These are phyloP conservation scores for Pichia nanzhaoensis DNA, from an alignment of 805 yeast genomes.

Conservation along the genomic window DNA sequence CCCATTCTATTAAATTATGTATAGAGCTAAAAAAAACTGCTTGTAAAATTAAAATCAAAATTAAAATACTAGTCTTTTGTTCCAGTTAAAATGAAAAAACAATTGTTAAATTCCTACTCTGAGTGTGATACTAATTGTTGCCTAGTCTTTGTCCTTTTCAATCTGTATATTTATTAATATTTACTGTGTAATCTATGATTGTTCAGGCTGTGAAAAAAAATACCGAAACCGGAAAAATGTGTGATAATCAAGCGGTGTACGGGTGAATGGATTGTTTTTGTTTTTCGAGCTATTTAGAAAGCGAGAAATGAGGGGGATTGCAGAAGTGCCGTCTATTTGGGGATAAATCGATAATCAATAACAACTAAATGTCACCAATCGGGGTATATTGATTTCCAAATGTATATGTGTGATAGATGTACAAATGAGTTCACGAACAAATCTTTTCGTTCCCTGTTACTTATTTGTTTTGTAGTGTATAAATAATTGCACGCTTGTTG, in stretches of 20 bases:
- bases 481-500: slow-evolving; percentile 1
- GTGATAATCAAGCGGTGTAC: not conserved
- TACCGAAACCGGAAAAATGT: not conserved
- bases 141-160: not conserved
- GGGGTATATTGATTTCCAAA: not conserved
- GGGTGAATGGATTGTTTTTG: not conserved
- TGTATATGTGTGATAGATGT: not conserved
- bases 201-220: slow-evolving; percentile 4
- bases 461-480: not conserved
- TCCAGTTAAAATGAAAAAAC: no score
- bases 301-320: not conserved
- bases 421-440: no score
- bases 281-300: not conserved
- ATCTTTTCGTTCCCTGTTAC: no score
- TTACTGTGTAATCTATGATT: no score
- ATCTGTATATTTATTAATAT: no score
- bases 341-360: not conserved
- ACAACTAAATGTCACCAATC: slow-evolving; percentile 5
- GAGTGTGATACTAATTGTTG: no score
- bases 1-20: slow-evolving; percentile 18
- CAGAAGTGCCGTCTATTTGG: no score
- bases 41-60: not conserved
- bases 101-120: no score
- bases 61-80: not conserved
- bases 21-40: not conserved